These are phyloP conservation scores for Zizania palustris DNA, from an alignment of 202 grass and related monocot genomes.

Conservation along the genomic window DNA sequence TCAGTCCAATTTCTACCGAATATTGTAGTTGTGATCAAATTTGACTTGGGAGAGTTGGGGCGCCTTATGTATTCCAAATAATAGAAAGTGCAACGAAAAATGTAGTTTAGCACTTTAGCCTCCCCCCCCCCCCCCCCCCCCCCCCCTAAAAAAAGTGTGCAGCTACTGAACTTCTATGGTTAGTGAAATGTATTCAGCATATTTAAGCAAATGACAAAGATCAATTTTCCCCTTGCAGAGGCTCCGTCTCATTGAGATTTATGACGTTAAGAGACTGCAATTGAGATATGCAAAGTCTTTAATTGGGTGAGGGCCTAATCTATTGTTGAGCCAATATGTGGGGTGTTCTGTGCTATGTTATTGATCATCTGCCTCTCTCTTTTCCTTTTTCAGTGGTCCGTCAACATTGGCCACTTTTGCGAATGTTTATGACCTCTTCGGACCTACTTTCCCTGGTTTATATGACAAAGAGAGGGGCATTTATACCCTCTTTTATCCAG, in stretches of 20 bases:
- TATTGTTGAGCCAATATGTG: conserved; percentile 15
- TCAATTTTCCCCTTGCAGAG: conserved; percentile 57
- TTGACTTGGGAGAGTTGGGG: neutral
- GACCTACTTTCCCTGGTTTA: conserved; percentile 93
- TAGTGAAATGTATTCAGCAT: neutral
- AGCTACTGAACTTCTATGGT: neutral
- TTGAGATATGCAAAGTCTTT: conserved; percentile 85
- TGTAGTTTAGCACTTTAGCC: neutral
- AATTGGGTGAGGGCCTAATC: conserved; percentile 72
- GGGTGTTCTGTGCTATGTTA: conserved; percentile 22
- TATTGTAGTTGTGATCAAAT: conserved; percentile 1
- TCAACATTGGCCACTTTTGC: conserved; percentile 88
- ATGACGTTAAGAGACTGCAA: conserved; percentile 90
- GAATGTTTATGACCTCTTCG: conserved; percentile 90
- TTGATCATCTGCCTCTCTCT: conserved; percentile 25
- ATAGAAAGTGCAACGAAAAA: conserved; percentile 10
- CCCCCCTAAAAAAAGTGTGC: neutral
- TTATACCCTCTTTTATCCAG: conserved; percentile 96
- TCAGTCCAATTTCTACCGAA: neutral
- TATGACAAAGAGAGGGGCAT: conserved; percentile 93
- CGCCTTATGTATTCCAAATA: neutral
- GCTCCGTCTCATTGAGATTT: conserved; percentile 93
- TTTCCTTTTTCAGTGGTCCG: conserved; percentile 65
- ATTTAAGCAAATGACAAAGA: conserved; percentile 22
- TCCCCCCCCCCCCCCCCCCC: no score